Evolutionary conservation across 371 early-diverging fungal species (phyloP).

Genomic region (Rhizopus sp.): DNA sequence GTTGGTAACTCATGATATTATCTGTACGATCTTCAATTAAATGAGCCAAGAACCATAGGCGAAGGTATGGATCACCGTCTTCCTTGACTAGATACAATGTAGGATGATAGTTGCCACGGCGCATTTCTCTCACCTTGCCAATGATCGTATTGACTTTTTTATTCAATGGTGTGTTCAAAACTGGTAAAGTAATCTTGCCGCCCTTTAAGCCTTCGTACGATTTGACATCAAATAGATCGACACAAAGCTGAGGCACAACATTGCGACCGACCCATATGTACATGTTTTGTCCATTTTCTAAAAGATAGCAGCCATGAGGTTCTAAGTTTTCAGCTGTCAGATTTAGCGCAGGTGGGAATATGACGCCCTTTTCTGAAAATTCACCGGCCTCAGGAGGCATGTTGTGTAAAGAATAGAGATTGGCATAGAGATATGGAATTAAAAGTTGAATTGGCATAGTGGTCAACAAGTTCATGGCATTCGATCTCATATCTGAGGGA

Average conservation of each 20-base stretch:
- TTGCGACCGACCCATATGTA: slow-evolving; percentile 89
- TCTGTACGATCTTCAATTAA: slow-evolving; percentile 93
- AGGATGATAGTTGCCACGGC: slow-evolving; percentile 62
- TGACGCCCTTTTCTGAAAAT: slow-evolving; percentile 55
- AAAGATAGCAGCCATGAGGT: slow-evolving; percentile 81
- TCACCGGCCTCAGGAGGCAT: slow-evolving; percentile 74
- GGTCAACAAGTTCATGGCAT: slow-evolving; percentile 71
- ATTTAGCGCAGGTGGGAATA: slow-evolving; percentile 78
- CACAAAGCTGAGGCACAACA: slow-evolving; percentile 74
- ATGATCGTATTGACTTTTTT: slow-evolving; percentile 61
- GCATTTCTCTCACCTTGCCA: slow-evolving; percentile 60
- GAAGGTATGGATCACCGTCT: slow-evolving; percentile 86
- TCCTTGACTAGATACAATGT: slow-evolving; percentile 85
- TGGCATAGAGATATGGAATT: slow-evolving; percentile 72
- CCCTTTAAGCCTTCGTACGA: slow-evolving; percentile 62
- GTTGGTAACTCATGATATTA: slow-evolving; percentile 80
- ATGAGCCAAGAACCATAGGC: slow-evolving; percentile 84
- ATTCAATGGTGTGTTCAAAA: slow-evolving; percentile 59
- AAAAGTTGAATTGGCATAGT: slow-evolving; percentile 83
- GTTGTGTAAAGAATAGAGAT: slow-evolving; percentile 85
- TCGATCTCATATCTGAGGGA: slow-evolving; percentile 69
- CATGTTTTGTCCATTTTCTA: slow-evolving; percentile 83
- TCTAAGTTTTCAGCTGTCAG: slow-evolving; percentile 85
- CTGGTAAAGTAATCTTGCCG: slow-evolving; percentile 66
- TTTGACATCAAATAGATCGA: slow-evolving; percentile 66